phyloP scores from a whole-genome alignment of 2,329 filamentous ascomycete genomes.

The Simplicillium aogashimaense region DNA sequence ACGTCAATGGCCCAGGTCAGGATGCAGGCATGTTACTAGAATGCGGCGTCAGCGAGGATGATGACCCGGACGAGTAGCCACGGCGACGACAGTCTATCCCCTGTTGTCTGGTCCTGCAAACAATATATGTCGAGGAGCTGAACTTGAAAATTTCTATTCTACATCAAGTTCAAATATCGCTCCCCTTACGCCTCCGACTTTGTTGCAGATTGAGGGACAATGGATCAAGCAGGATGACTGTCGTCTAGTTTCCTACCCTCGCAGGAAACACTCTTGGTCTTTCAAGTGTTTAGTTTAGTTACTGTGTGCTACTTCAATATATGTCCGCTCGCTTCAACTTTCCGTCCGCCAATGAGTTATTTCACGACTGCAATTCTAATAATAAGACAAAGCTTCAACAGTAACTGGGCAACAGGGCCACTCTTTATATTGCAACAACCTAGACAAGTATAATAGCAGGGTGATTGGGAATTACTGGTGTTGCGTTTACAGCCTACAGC shows the following conservation, averaged over 20 bases:
- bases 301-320: not conserved
- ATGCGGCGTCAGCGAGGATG: slow-evolving; percentile 49
- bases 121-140: slow-evolving; percentile 13
- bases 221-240: slow-evolving; percentile 54
- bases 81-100: slow-evolving; percentile 54
- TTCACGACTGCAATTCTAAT: no score
- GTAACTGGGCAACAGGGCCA: no score
- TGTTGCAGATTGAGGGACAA: slow-evolving; percentile 44
- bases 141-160: slow-evolving; percentile 2
- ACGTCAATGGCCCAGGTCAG: slow-evolving; percentile 20
- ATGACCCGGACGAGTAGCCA: slow-evolving; percentile 54
- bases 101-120: slow-evolving; percentile 52
- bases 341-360: no score
- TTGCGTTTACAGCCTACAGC: no score
- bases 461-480: no score
- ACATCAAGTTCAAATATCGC: no score
- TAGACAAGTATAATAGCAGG: no score
- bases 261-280: slow-evolving; percentile 19
- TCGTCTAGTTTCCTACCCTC: slow-evolving; percentile 34
- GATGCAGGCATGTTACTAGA: slow-evolving; percentile 17
- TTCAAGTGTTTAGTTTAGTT: not conserved
- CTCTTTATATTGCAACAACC: no score
- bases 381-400: no score
- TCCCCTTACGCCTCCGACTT: no score
- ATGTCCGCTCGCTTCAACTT: no score